phyloP scores from a whole-genome alignment of 768 basidiomycete species.

The Nidularia pulvinata region DNA sequence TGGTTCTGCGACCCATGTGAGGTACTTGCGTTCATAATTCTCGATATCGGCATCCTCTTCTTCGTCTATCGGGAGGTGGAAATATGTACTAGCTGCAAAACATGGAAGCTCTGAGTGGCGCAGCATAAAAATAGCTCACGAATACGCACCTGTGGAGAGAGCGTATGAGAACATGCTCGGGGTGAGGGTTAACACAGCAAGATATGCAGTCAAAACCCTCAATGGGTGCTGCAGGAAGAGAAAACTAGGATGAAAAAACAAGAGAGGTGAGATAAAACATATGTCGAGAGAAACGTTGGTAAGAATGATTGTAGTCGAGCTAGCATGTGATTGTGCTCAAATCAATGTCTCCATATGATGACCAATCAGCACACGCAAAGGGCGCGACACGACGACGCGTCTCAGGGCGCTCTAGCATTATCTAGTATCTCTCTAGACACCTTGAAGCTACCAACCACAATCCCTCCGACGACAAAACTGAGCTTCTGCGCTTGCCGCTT shows the following conservation, averaged over 20 bases:
- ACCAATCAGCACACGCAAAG: no score
- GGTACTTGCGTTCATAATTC: conserved; percentile 40
- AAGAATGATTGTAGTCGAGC: neutral
- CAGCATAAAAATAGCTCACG: neutral
- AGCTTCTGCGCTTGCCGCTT: conserved; percentile 27
- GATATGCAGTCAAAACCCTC: no score
- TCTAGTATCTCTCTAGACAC: no score
- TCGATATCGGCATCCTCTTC: conserved; percentile 47
- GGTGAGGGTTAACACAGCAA: no score
- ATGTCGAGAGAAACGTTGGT: no score
- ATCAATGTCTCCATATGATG: neutral
- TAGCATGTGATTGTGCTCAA: neutral
- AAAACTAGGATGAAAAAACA: no score
- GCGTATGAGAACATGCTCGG: conserved; percentile 44
- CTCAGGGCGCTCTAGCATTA: no score
- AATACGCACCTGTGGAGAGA: conserved; percentile 35
- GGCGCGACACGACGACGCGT: no score
- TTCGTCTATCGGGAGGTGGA: conserved; percentile 64
- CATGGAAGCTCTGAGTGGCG: neutral
- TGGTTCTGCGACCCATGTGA: conserved; percentile 47
- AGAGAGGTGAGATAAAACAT: no score
- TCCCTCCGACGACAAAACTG: neutral
- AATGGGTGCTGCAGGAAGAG: no score
- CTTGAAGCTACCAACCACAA: no score
- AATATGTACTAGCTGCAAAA: conserved; percentile 55